A percentile compares a stretch with the other conserved stretches of the same genome.
Evolutionary conservation across 768 basidiomycete genomes (phyloP).

Genomic region (Hysterangium stoloniferum): DNA sequence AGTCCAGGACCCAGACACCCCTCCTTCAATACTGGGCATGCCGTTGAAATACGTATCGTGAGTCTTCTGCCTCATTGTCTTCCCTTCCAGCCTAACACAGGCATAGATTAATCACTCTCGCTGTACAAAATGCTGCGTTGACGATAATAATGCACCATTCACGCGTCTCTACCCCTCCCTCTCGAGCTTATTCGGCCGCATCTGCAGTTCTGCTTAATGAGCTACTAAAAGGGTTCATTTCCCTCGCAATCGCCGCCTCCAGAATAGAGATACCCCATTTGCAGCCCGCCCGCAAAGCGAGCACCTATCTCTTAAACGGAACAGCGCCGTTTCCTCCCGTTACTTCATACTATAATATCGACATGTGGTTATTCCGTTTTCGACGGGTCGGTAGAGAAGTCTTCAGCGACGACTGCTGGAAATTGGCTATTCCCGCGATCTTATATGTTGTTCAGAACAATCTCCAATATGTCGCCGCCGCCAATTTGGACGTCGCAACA

Average conservation of each 20-base stretch:
- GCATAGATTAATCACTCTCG: slow-evolving; percentile 68
- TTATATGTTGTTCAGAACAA: slow-evolving; percentile 93
- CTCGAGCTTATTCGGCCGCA: slow-evolving; percentile 82
- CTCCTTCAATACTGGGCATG: slow-evolving; percentile 58
- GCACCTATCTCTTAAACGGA: slow-evolving; percentile 17
- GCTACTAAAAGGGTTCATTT: slow-evolving; percentile 85
- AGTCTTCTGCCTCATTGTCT: slow-evolving; percentile 24
- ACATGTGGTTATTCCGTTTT: slow-evolving; percentile 36
- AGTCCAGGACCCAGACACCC: slow-evolving; percentile 24
- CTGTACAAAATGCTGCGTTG: slow-evolving; percentile 84
- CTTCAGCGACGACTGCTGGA: slow-evolving; percentile 92
- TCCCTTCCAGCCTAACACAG: slow-evolving; percentile 17
- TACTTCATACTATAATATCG: slow-evolving; percentile 31
- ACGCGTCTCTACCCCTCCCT: slow-evolving; percentile 68
- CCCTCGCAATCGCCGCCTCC: slow-evolving; percentile 72
- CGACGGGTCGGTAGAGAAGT: slow-evolving; percentile 58
- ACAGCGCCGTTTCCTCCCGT: slow-evolving; percentile 21
- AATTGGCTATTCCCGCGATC: slow-evolving; percentile 92
- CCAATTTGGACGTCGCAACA: slow-evolving; percentile 89
- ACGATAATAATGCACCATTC: slow-evolving; percentile 98
- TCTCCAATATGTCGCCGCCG: slow-evolving; percentile 89
- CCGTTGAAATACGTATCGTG: slow-evolving; percentile 78
- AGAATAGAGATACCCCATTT: slow-evolving; percentile 32
- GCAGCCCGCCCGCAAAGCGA: slow-evolving; percentile 24
- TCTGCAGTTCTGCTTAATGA: slow-evolving; percentile 93